Evolutionary conservation across 129 eudicot species (phyloP).

Genomic region (Escallonia rubra): DNA sequence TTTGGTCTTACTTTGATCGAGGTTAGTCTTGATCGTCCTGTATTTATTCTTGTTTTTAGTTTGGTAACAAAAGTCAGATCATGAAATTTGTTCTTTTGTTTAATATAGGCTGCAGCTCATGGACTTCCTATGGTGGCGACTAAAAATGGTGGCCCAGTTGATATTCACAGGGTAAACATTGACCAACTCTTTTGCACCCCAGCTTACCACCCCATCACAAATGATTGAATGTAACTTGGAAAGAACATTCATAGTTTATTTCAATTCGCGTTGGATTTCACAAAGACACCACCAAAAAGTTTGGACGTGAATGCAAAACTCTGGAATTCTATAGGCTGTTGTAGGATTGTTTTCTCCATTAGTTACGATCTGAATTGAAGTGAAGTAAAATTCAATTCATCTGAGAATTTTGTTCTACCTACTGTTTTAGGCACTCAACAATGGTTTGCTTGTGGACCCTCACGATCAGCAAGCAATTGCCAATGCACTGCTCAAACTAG

Average conservation of each 20-base stretch:
- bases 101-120: constrained; percentile 89
- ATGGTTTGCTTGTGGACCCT: constrained; percentile 81
- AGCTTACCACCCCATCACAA: too few species aligned
- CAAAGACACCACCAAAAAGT: too few species aligned
- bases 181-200: too few species aligned
- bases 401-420: background rate
- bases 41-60: background rate
- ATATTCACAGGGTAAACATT: constrained; percentile 67
- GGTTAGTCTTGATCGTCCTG: constrained; percentile 35
- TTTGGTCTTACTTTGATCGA: constrained; percentile 92
- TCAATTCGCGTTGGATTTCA: too few species aligned
- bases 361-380: too few species aligned
- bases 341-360: too few species aligned
- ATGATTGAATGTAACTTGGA: too few species aligned
- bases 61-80: constrained; percentile 1
- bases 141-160: constrained; percentile 94
- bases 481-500: constrained; percentile 76
- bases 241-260: too few species aligned
- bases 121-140: constrained; percentile 98
- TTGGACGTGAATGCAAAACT: too few species aligned
- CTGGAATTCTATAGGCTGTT: too few species aligned
- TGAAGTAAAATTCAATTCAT: background rate
- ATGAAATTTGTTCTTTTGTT: background rate
- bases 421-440: constrained; percentile 57
- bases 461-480: constrained; percentile 84